A percentile compares a stretch with the other conserved stretches of the same genome.
phyloP scores from a whole-genome alignment of 164 flowering plant genomes.

The Berberis vulgaris region DNA sequence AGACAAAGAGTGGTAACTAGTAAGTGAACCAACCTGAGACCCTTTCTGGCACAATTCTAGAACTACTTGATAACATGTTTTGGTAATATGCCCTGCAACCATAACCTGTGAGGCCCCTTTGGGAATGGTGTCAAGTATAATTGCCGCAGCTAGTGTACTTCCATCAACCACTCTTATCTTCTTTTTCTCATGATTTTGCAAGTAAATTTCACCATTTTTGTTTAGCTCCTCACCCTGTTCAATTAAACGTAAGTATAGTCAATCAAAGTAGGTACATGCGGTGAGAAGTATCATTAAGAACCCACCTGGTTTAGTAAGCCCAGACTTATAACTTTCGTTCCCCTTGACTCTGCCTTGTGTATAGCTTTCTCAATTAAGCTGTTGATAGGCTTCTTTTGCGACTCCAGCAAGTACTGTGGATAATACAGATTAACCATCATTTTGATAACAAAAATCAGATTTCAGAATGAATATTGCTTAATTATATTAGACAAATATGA shows the following conservation, averaged over 20 bases:
- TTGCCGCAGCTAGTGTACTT: slow-evolving; percentile 52
- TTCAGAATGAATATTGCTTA: neutral
- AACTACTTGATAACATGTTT: neutral
- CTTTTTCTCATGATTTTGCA: slow-evolving; percentile 5
- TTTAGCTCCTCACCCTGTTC: slow-evolving; percentile 12
- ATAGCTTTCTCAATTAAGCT: slow-evolving; percentile 58
- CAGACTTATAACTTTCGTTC: slow-evolving; percentile 50
- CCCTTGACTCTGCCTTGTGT: slow-evolving; percentile 45
- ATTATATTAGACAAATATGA: neutral
- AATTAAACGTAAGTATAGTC: neutral
- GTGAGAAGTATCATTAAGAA: neutral
- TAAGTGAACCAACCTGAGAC: slow-evolving; percentile 2
- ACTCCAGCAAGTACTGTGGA: slow-evolving; percentile 30
- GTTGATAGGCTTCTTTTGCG: slow-evolving; percentile 38
- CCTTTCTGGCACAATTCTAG: slow-evolving; percentile 3
- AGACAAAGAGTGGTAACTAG: neutral
- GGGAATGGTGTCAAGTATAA: slow-evolving; percentile 51
- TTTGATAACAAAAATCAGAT: neutral
- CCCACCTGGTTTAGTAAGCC: slow-evolving; percentile 71
- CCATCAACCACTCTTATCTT: slow-evolving; percentile 46
- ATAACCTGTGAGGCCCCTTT: slow-evolving; percentile 40
- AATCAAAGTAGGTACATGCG: neutral
- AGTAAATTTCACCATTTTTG: slow-evolving; percentile 6
- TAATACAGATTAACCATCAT: neutral
- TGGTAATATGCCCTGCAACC: neutral